phyloP scores from a whole-genome alignment of 352 stramenopile species.

The Pythium volutum region DNA sequence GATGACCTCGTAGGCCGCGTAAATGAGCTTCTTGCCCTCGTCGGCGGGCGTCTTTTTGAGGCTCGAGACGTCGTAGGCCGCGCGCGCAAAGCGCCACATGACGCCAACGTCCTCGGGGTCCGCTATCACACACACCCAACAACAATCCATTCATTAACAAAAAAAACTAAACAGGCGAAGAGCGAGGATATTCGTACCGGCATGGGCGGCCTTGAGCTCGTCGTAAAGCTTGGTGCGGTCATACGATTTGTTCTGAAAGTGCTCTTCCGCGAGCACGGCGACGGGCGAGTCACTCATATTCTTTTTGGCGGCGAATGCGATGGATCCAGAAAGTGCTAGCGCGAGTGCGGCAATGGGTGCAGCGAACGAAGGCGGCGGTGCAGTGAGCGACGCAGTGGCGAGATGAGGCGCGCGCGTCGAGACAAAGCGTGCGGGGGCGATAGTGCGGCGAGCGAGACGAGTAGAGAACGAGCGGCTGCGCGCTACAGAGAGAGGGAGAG shows the following conservation, averaged over 20 bases:
- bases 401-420: slow-evolving; percentile 8
- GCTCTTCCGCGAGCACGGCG: slow-evolving; percentile 69
- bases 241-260: slow-evolving; percentile 75
- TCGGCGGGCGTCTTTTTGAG: slow-evolving; percentile 29
- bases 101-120: slow-evolving; percentile 31
- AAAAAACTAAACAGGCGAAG: background rate
- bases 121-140: slow-evolving; percentile 12
- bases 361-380: background rate
- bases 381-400: background rate
- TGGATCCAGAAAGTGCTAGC: slow-evolving; percentile 16
- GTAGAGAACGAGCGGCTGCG: slow-evolving; percentile 14
- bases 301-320: slow-evolving; percentile 18
- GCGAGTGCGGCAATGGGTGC: slow-evolving; percentile 4
- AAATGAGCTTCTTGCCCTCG: slow-evolving; percentile 39
- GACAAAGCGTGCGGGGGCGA: slow-evolving; percentile 4
- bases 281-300: slow-evolving; percentile 59
- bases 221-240: slow-evolving; percentile 66
- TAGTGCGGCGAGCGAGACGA: slow-evolving; percentile 11
- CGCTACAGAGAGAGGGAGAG: background rate
- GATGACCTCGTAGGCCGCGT: slow-evolving; percentile 49
- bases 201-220: slow-evolving; percentile 41
- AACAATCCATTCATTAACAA: background rate
- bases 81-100: slow-evolving; percentile 33
- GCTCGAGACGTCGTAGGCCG: slow-evolving; percentile 35
- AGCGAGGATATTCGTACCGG: background rate